phyloP scores from a whole-genome alignment of 2,329 filamentous ascomycete genomes.

The Fusarium haematococcum region DNA sequence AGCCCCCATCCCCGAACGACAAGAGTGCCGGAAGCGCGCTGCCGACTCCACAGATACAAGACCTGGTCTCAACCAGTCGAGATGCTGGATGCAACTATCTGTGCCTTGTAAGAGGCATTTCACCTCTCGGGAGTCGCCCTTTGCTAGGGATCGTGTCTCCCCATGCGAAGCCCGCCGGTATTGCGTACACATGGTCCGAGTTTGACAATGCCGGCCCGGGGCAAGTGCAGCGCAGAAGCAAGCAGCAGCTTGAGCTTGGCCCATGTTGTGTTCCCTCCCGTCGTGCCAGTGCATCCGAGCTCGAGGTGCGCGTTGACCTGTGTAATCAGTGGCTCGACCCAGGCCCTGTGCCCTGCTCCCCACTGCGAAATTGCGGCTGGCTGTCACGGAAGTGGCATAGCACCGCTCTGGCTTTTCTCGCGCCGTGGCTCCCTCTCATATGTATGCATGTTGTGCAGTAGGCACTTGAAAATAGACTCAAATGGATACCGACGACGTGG shows the following conservation, averaged over 20 bases:
- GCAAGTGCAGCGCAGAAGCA: constrained; percentile 6
- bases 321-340: constrained; percentile 32
- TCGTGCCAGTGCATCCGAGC: constrained; percentile 30
- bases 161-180: constrained; percentile 33
- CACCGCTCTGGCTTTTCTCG: constrained; percentile 34
- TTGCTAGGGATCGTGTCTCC: constrained; percentile 11
- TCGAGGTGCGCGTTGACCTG: constrained; percentile 20
- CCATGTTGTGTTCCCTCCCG: constrained; percentile 11
- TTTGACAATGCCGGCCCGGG: constrained; percentile 33
- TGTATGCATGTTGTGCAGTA: constrained; percentile 49
- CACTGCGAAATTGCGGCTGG: constrained; percentile 29
- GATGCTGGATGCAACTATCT: constrained; percentile 24
- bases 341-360: constrained; percentile 24
- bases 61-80: constrained; percentile 30
- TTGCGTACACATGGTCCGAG: constrained; percentile 22
- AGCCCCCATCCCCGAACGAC: constrained; percentile 38
- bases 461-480: constrained; percentile 40
- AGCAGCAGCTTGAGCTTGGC: constrained; percentile 9
- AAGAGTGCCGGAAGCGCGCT: constrained; percentile 47
- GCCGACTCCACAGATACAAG: constrained; percentile 45
- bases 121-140: constrained; percentile 29
- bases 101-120: constrained; percentile 1
- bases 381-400: constrained; percentile 39
- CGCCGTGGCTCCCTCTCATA: constrained; percentile 38
- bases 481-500: constrained; percentile 46